Percentiles rank a stretch among this genome's conserved stretches.
These are phyloP conservation scores for Scheffersomyces coipomensis DNA, from an alignment of 805 yeast genomes.

Conservation along the genomic window DNA sequence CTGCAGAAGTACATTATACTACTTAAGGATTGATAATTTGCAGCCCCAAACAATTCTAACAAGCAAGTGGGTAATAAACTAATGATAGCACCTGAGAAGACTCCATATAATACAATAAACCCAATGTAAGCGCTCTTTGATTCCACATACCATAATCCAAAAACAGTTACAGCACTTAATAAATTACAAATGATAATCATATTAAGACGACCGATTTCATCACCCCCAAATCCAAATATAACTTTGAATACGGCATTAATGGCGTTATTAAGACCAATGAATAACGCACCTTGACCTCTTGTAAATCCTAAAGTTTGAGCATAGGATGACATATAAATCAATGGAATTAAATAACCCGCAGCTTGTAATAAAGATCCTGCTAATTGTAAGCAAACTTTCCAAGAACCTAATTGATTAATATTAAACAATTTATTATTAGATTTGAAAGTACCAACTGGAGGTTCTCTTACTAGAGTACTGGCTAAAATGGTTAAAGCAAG, in stretches of 20 bases:
- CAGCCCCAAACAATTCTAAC: slow-evolving; percentile 29
- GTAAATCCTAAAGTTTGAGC: slow-evolving; percentile 27
- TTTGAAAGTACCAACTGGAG: slow-evolving; percentile 6
- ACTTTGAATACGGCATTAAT: slow-evolving; percentile 24
- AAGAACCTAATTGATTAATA: slow-evolving; percentile 14
- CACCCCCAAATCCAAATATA: slow-evolving; percentile 15
- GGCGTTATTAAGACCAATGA: slow-evolving; percentile 33
- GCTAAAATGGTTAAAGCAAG: slow-evolving; percentile 12
- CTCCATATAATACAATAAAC: slow-evolving; percentile 32
- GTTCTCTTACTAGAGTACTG: slow-evolving; percentile 13
- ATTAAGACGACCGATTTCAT: slow-evolving; percentile 16
- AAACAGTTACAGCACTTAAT: slow-evolving; percentile 12
- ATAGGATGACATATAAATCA: slow-evolving; percentile 33
- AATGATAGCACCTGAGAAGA: slow-evolving; percentile 33
- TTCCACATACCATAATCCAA: slow-evolving; percentile 17
- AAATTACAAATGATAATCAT: slow-evolving; percentile 15
- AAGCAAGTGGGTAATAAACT: slow-evolving; percentile 30
- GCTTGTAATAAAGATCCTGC: slow-evolving; percentile 26
- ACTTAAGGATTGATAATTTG: slow-evolving; percentile 28
- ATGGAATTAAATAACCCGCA: slow-evolving; percentile 33
- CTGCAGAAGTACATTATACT: slow-evolving; percentile 32
- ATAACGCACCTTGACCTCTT: slow-evolving; percentile 26
- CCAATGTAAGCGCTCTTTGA: slow-evolving; percentile 21
- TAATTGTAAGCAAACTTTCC: slow-evolving; percentile 14
- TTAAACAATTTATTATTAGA: slow-evolving; percentile 9